phyloP scores from a whole-genome alignment of 805 yeast species.

The Metschnikowia kunwiensis region DNA sequence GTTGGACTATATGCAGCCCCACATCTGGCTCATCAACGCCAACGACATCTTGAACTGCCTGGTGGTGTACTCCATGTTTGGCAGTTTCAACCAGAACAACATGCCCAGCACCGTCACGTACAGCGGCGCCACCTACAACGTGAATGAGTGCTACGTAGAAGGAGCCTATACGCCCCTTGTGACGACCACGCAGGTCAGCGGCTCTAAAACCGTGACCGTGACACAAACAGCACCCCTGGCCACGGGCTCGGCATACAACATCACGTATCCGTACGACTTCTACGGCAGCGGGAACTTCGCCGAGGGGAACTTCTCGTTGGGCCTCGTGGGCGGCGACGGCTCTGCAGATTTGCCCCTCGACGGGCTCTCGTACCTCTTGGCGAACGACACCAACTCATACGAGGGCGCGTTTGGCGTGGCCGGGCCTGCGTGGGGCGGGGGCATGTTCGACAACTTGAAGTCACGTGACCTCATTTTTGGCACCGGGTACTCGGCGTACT shows the following conservation, averaged over 20 bases:
- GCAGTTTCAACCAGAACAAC: conserved; percentile 1
- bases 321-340: conserved; percentile 9
- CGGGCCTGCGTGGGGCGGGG: conserved; percentile 24
- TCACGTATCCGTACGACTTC: conserved; percentile 31
- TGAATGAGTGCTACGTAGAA: conserved; percentile 26
- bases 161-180: conserved; percentile 24
- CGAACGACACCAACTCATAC: conserved; percentile 19
- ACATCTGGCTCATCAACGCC: conserved; percentile 37
- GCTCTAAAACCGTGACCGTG: conserved; percentile 10
- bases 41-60: conserved; percentile 25
- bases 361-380: conserved; percentile 30
- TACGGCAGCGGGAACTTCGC: conserved; percentile 28
- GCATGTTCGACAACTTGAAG: conserved; percentile 27
- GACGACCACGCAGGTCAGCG: conserved; percentile 10
- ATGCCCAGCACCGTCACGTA: conserved; percentile 17
- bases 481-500: conserved; percentile 33
- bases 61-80: conserved; percentile 13
- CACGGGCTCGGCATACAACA: conserved; percentile 8
- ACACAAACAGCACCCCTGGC: conserved; percentile 15
- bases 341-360: conserved; percentile 15
- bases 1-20: conserved; percentile 36
- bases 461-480: conserved; percentile 23
- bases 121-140: conserved; percentile 22
- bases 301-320: conserved; percentile 23
- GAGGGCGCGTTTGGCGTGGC: conserved; percentile 40